A percentile compares a stretch with the other conserved stretches of the same genome.
These are phyloP conservation scores for Parascedosporium putredinis DNA, from an alignment of 2,329 filamentous ascomycete species.

Conservation along the genomic window DNA sequence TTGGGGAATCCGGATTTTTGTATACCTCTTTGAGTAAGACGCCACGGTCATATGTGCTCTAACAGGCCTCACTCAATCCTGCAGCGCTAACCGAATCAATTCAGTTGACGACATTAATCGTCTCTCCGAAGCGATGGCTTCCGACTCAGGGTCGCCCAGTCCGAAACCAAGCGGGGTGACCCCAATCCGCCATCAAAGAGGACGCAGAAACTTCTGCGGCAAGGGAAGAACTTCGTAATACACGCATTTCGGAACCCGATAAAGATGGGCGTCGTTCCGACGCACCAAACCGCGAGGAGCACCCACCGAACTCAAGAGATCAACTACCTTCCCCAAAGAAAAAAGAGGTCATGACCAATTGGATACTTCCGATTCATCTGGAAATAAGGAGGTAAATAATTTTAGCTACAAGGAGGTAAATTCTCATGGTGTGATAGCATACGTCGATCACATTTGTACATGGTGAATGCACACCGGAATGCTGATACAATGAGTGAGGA, in stretches of 20 bases:
- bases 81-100: no score
- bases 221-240: constrained; percentile 54
- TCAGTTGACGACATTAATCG: no score
- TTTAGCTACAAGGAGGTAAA: neutral
- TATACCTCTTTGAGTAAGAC: no score
- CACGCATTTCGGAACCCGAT: constrained; percentile 38
- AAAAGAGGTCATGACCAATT: constrained; percentile 52
- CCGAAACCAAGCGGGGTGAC: constrained; percentile 13
- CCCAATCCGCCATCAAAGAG: constrained; percentile 28
- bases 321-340: constrained; percentile 52
- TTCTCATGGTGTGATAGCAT: neutral
- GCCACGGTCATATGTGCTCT: no score
- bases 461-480: no score
- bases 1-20: no score
- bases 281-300: constrained; percentile 26
- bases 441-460: no score
- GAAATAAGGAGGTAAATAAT: neutral
- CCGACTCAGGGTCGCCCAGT: constrained; percentile 4
- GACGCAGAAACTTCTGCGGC: constrained; percentile 54
- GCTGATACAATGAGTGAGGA: no score
- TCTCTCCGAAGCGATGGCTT: constrained; percentile 6
- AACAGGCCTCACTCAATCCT: no score
- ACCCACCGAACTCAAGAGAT: constrained; percentile 31
- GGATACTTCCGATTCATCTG: constrained; percentile 30
- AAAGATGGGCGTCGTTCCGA: constrained; percentile 24